phyloP scores from a whole-genome alignment of 495 filamentous ascomycete species.

The Aspergillus nanangensis region DNA sequence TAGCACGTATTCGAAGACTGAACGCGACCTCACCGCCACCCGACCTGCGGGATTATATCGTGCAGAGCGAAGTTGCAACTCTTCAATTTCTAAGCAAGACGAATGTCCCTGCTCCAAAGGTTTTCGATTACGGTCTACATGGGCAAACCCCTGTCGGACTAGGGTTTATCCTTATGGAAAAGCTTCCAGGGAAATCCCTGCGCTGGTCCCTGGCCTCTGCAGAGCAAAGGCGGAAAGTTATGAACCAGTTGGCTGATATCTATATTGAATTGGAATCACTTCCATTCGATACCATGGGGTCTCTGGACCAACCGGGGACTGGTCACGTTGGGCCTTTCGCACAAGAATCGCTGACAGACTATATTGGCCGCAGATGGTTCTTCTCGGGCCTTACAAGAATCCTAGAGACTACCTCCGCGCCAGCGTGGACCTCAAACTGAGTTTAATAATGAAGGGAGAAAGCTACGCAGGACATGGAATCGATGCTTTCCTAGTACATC shows the following conservation, averaged over 20 bases:
- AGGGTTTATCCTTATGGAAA: conserved; percentile 39
- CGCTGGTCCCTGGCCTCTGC: conserved; percentile 21
- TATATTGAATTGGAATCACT: conserved; percentile 31
- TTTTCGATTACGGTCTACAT: conserved; percentile 24
- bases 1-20: conserved; percentile 21
- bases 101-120: conserved; percentile 22
- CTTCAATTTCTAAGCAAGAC: conserved; percentile 27
- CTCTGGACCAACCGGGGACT: conserved; percentile 17
- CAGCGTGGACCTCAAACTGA: conserved; percentile 19
- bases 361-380: conserved; percentile 7
- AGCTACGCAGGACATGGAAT: conserved; percentile 16
- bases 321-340: conserved; percentile 26
- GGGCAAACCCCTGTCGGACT: conserved; percentile 30
- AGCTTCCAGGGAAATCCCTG: conserved; percentile 30
- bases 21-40: conserved; percentile 27
- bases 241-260: conserved; percentile 35
- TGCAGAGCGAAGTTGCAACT: conserved; percentile 29
- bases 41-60: conserved; percentile 24
- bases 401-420: conserved; percentile 13
- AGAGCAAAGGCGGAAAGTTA: conserved; percentile 27
- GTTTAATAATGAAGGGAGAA: conserved; percentile 28
- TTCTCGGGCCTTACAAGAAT: conserved; percentile 20
- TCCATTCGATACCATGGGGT: conserved; percentile 26
- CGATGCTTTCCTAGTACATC: conserved; percentile 33
- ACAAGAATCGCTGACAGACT: conserved; percentile 26